Base-by-base conservation (phyloP, 108 stramenopile genomes). In the Nitzschia sp. region DNA sequence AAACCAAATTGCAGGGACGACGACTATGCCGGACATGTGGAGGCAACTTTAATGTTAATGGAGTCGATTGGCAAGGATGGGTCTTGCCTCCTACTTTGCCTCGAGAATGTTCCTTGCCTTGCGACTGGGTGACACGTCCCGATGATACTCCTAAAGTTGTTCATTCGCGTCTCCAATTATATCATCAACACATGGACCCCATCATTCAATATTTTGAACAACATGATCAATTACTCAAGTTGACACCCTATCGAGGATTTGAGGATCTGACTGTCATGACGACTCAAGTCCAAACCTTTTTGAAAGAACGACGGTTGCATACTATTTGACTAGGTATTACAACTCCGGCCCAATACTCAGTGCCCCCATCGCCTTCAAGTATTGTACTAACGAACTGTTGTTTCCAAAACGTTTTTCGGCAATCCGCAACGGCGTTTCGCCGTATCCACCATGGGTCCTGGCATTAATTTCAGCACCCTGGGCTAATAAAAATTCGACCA, bases 1-100 rank as follows among this genome's bases (percentile, higher is more conserved):
- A 79, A 46, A 72, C 77, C 26, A 92, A 95, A 64, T 55, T 87
- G 51, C 49, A 89, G 54, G 94, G 94, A 28, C 75, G 94, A 49
- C 79, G 94, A 35, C 58, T 71, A 31, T 95, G 91, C 59, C 47
- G 69, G 18, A 49, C 75, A 26, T 95, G 93, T 64, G 64, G 70
- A 15, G 59, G 54, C 48, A 75, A 77, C 51, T 89, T 78, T 33
- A 92, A 91, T 59, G 59, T 87, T 21, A 77, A 85, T 57, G 77
- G 81, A 27, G 89, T 94, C 0, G 54, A 87, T 47, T 3, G 25
- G n/a, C 64, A 65, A 61, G 87, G 79, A 1, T 95, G 82, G 64
- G 38, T 72, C 54, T 63, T 95, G 77, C 91, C 91, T 4, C 79
- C 91, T 1, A 72, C 72, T 13, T 63, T 91, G 21, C 93, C 93